A percentile compares a stretch with the other conserved stretches of the same genome.
Conservation (phyloP, 352 stramenopile genomes). For the Aphanomyces cochlioides region DNA sequence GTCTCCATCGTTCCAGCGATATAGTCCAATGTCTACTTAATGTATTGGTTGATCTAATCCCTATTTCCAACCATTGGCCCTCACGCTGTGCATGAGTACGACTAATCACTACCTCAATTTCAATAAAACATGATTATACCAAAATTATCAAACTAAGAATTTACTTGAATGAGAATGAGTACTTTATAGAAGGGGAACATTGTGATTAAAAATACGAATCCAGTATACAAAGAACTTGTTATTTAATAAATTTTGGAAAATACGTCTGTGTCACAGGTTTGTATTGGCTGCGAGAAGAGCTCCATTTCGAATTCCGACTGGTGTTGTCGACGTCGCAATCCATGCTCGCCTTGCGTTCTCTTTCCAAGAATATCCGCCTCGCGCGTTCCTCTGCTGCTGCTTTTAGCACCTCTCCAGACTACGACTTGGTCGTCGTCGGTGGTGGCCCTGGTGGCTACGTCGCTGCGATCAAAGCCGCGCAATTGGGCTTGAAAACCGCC, state of each 20-base stretch:
- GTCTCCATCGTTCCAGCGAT: too few species aligned
- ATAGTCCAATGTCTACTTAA: too few species aligned
- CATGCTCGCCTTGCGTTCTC: constrained; percentile 23
- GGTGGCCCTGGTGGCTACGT: constrained; percentile 98
- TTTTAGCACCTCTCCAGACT: constrained; percentile 53
- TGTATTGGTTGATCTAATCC: too few species aligned
- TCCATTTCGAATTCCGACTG: constrained; percentile 5
- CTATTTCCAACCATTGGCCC: neutral
- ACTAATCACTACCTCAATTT: too few species aligned
- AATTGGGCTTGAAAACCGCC: constrained; percentile 97
- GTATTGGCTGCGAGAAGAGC: neutral
- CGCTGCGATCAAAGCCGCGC: constrained; percentile 97
- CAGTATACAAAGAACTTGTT: neutral
- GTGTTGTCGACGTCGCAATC: neutral
- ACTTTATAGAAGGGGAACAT: neutral
- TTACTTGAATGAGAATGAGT: neutral
- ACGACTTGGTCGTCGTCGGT: constrained; percentile 89
- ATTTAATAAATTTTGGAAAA: neutral
- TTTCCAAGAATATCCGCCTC: constrained; percentile 6
- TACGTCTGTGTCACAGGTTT: neutral
- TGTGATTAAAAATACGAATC: neutral
- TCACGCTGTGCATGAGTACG: neutral
- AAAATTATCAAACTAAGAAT: neutral
- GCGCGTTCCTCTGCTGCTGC: constrained; percentile 34
- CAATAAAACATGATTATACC: neutral